Evolutionary conservation across 2,329 filamentous ascomycete species (phyloP), one percentile per base, ranked within the genome.

Genomic region (Exserohilum turcica): DNA sequence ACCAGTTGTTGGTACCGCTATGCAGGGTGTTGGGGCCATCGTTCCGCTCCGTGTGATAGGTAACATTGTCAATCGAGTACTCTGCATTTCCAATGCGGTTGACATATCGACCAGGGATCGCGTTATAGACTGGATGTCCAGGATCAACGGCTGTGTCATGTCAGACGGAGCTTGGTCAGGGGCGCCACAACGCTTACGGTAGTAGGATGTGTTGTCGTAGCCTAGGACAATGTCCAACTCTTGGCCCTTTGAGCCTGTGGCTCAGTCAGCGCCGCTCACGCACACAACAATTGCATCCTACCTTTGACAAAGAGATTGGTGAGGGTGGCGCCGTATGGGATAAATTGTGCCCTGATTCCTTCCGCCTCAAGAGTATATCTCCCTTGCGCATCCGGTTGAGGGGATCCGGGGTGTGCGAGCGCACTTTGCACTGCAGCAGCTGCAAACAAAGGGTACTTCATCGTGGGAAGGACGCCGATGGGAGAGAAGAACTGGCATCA

Each of bases 1-100:
- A 69, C 69, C 69, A 72, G 52, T 72, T 72, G 57, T 72, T 71
- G 2, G 67, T 65, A 18, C 69, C 69, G 48, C 67, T 66, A 52
- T 72, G 69, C 18, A 72, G 59, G 0, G 69, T 72, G 56, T 72
- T 72, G 8, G 68, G 65, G 2, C 69, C 69, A 47, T 72, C 69
- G 35, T 72, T 72, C 52, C 62, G 56, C 36, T 63, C 50, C 2
- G 63, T 66, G 27, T 66, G 47, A 53, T 72, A 71, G 1, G 62
- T 68, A 8, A 62, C 54, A 16, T 64, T 61, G 54, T 70, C 68
- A 32, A 72, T 63, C 5, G 55, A 57, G 56, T 68, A 72, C 19
- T 59, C 59, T 13, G 57, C 70, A n/a, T 68, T 67, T 27, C 70
- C 67, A 49, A 72, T 72, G n/a, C 70, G 68, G 35, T 71, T 71